Evolutionary conservation across 257 asterid species (phyloP), one percentile per base, ranked within the genome.

Genomic region (Agastache rugosa): DNA sequence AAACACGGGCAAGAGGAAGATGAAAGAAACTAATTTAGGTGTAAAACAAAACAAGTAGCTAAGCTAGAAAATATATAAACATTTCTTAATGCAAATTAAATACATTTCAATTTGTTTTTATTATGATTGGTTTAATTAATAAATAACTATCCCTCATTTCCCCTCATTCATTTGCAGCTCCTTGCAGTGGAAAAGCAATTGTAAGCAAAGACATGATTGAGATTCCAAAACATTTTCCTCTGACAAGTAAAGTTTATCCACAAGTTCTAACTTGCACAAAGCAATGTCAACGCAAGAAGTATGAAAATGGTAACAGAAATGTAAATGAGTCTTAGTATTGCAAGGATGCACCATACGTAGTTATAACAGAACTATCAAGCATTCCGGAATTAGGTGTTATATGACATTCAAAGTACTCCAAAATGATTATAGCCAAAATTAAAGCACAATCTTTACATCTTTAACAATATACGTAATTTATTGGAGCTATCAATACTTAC

Each of bases 391-490:
- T 16, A 5, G 48, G 67, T 71, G n/a, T 60, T 54, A 42, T 27
- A 42, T 6, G 63, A 29, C 44, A 41, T 29, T 5, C 8, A 64
- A 55, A 20, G 45, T 4, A 35, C 11, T 23, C 51, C 4, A 56
- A 63, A 19, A 14, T 8, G 7, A 59, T n/a, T 63, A 39, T 20
- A 66, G 41, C 8, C 63, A 80, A 82, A 77, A 78, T 84, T 85
- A 79, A 83, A 35, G 79, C 67, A 86, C 83, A 83, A 87, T 85
- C 87, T 82, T 12, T 42, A 62, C n/a, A 72, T 48, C 11, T 72
- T 78, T 11, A 75, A 50, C 70, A 56, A 45, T 51, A 16, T 27
- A 19, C 14, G 7, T 45, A 6, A 8, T 25, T 11, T 5, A 5
- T n/a, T 14, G 27, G 23, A 65, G 60, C 14, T 67, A 45, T 25